Base-by-base conservation (phyloP, 257 asterid genomes). In the Nicotiana attenuata region DNA sequence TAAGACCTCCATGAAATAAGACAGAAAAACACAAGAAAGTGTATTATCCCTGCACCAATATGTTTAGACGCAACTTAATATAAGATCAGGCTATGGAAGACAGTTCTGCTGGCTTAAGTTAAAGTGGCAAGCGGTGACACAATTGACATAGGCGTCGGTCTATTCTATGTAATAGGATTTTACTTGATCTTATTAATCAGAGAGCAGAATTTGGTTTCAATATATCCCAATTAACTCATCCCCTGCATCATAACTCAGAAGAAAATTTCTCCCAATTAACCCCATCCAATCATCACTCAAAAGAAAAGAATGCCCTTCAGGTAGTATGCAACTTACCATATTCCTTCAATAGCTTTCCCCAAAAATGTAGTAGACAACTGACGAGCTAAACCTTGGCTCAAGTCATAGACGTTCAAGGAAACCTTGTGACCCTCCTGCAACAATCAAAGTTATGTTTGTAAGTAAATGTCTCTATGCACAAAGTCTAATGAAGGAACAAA, bases 381-480 rank as follows among this genome's bases (percentile, higher is more conserved):
- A 10, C 97, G 92, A 50, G 99, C 99, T 61, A 96, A 73, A 60
- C 99, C 99, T 82, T 92, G 99, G 89, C 99, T 96, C 45, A 96
- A 87, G 89, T 96, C 99, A 65, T 96, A 96, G 47, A 91, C 98
- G 24, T 93, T 89, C 92, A 96, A 90, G 61, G 86, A 29, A 38
- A 96, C 99, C 87, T 91, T 93, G 91, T 89, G 81, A 80, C 92
- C 94, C 33, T 96, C 99, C 98, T 96, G 91, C 86, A 78, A 84
- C 45, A 81, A 77, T 64, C 87, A 53, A 86, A 29, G 29, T 29
- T 35, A 63, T 33, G 82, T 60, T 9, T 17, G 28, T 47, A 47
- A 73, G 15, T 47, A 73, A 16, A 73, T 47, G 16, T 47, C 8
- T 57, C 61, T 45, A 57, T 47, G 50, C 20, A 73, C 2, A 41